Evolutionary conservation across 2,329 filamentous ascomycete species (phyloP), one percentile per base, ranked within the genome.

Genomic region (Monilinia fructigena): DNA sequence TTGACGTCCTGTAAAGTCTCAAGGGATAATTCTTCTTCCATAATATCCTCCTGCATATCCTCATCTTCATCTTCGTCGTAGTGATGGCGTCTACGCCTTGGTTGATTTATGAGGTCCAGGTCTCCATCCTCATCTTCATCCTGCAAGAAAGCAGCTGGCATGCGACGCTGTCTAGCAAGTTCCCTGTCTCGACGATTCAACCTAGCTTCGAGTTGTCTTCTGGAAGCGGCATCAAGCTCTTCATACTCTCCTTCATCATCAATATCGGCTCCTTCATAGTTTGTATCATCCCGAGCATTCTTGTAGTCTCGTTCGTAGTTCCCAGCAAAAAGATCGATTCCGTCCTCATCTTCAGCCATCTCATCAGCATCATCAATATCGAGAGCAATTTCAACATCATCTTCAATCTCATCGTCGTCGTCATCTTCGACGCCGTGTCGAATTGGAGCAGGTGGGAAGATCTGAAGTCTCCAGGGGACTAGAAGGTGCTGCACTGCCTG

Each of bases 1-100:
- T 99, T 99, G 70, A 98, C 89, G 77, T 99, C 95, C 69, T 91
- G 88, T 53, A 99, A 83, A 16, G 92, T 92, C 78, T 98, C 94
- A 0, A 98, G 85, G 1, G 93, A 93, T 26, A 99, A 85, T 78
- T 98, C 93, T 77, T 96, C 94, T 70, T 96, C 91, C 91, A 98
- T 94, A 70, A 97, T 93, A 75, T 97, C 92, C 58, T 90, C 91
- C 67, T 89, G 91, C 87, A 97, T 93, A 69, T 93, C 90, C 71
- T 97, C 93, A 71, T 97, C 93, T 16, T 89, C 88, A 52, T 97
- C 93, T 78, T 99, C 96, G 71, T 99, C 95, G 75, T 98, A 99
- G 72, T 90, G 87, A 78, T 95, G 91, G 72, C 95, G 88, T 63
- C 92, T 88, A 71, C 94, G 88, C 65, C 93, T 88, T 28, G 91